Evolutionary conservation across 352 stramenopile species (phyloP), one percentile per base, ranked within the genome.

Genomic region (Phytopythium delawarense): DNA sequence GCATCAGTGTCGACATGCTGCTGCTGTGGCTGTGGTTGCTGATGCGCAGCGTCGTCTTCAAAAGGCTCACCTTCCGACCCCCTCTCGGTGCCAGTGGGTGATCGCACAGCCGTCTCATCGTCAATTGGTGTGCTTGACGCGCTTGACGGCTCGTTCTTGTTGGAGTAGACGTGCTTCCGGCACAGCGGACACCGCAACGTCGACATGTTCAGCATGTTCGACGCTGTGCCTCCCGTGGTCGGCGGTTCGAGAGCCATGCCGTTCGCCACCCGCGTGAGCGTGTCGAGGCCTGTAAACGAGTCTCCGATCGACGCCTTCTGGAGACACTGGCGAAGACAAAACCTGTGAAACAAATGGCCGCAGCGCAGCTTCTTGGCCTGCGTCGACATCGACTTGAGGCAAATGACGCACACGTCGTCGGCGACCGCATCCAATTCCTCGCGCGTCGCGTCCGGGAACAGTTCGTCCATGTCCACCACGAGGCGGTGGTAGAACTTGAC

Each of bases 321-420:
- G 4, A 92, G 70, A 49, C 84, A 92, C 67, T 92, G 84, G 25
- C 81, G 84, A 20, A 92, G 74, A 56, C 84, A 92, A 13, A 88
- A 72, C 35, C 79, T 69, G 53, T 92, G 84, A 54, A 91, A 91
- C 23, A 92, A 64, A 37, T 92, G 84, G 1, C 84, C 84, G 40
- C 84, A 92, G 4, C 73, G 69, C 44, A 92, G 70, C 44, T 88
- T 91, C 67, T 92, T 92, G 48, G 81, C 81, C 28, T 89, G 74
- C 0, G 65, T 72, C 7, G 73, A 64, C 84, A 92, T 92, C 20
- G 71, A 57, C 51, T 92, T 88, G 23, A 92, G 66, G 59, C 84
- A 92, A 44, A 92, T 92, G 34, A 87, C 84, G 59, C 84, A 92
- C 20, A 92, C 81, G n/a, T 92, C 84, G 49, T 92, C 84, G 0